Evolutionary conservation across 2,329 filamentous ascomycete species (phyloP), one percentile per base, ranked within the genome.

Genomic region (Colletotrichum plurivorum): DNA sequence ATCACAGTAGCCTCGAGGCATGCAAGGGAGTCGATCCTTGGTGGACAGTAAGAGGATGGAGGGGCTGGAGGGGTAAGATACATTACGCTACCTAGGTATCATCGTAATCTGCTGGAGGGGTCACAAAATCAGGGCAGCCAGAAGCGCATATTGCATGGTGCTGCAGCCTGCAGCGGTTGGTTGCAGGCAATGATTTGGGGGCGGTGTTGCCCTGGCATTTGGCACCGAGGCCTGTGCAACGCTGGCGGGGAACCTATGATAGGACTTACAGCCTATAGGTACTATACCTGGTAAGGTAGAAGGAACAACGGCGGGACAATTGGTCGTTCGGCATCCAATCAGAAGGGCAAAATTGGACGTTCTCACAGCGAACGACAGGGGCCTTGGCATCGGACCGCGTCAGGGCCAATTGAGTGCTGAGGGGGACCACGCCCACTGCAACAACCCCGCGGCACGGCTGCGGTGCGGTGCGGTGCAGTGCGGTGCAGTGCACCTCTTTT

Each of bases 71-170:
- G 48, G 58, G 58, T 61, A 60, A 10, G 31, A 36, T 36, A 25
- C 22, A 25, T 4, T 25, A 25, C 22, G 22, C 20, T 25, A 25
- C 22, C 22, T 25, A 25, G 22, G 22, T n/a, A n/a, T n/a, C n/a
- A n/a, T n/a, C n/a, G n/a, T n/a, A n/a, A n/a, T n/a, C n/a, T n/a
- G 46, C 13, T 20, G 58, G 58, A 53, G 58, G 48, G 58, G 58
- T 27, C 43, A 31, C 22, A 16, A 16, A 18, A 20, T 36, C 31
- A 36, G 31, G 31, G 31, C 31, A 36, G 31, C 10, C 31, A 36
- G 8, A 36, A 36, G 12, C 45, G 48, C 55, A 60, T 65, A 15
- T 58, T 45, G 55, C 63, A 64, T 58, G 53, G 7, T 64, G 61
- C 54, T 39, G 27, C 51, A 10, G 20, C 22, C 58, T 61, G 58